A percentile compares a stretch with the other conserved stretches of the same genome.
These are phyloP conservation scores for Apiospora hydei DNA, from an alignment of 2,329 filamentous ascomycete species.

Conservation along the genomic window DNA sequence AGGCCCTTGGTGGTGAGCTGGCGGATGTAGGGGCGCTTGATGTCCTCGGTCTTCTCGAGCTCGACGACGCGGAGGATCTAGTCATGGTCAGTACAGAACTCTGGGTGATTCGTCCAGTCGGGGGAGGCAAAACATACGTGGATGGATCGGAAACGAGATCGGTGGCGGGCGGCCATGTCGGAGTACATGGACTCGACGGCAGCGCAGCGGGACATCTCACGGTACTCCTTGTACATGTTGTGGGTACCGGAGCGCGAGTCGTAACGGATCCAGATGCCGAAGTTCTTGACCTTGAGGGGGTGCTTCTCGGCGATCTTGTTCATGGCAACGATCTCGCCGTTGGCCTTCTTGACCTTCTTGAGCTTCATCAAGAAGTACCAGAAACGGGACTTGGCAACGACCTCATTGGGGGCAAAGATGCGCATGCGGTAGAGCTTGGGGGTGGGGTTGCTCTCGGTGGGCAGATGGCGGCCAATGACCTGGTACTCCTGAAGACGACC, in stretches of 20 bases:
- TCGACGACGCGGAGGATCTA: constrained; percentile 99
- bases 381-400: constrained; percentile 99
- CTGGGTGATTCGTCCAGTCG: constrained; percentile 21
- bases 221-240: constrained; percentile 99
- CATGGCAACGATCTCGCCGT: constrained; percentile 97
- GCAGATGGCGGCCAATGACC: constrained; percentile 99
- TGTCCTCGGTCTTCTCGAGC: constrained; percentile 90
- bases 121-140: constrained; percentile 73
- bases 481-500: constrained; percentile 99
- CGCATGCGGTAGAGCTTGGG: constrained; percentile 99
- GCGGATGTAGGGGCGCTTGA: constrained; percentile 99
- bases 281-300: constrained; percentile 99
- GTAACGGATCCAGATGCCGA: constrained; percentile 99
- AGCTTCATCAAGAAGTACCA: constrained; percentile 99
- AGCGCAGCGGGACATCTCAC: constrained; percentile 95
- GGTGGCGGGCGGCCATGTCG: constrained; percentile 99
- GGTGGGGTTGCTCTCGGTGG: constrained; percentile 94
- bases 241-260: constrained; percentile 99
- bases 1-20: constrained; percentile 95
- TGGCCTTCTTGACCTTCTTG: constrained; percentile 99
- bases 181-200: constrained; percentile 98
- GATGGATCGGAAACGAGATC: constrained; percentile 96
- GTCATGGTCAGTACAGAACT: constrained; percentile 36
- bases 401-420: constrained; percentile 97
- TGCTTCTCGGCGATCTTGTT: constrained; percentile 99